Base-by-base conservation (phyloP, 2,329 filamentous ascomycete species). In the Xylogone sp. region DNA sequence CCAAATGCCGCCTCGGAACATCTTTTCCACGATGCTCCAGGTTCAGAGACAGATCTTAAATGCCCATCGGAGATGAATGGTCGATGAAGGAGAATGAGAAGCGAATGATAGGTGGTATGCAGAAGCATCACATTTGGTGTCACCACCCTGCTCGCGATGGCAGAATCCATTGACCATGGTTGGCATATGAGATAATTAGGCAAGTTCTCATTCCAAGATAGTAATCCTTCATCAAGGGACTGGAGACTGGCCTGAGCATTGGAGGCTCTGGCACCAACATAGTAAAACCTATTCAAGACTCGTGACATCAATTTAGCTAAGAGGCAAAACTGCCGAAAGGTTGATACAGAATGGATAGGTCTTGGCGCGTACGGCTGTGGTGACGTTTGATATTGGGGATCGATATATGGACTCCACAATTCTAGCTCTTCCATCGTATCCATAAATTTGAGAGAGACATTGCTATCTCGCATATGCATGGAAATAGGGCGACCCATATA, bases 341-440 rank as follows among this genome's bases (percentile, higher is more conserved):
- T 2, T 74, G 73, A 0, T 62, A 67, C 3, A 4, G 34, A 39
- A 16, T 39, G 13, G 5, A 39, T 39, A 9, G 34, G 34, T 7
- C 5, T 39, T 16, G 34, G 34, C 13, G 5, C 10, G 34, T 7
- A 39, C 8, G 34, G 13, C n/a, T 67, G 68, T 21, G 65, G 53
- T 46, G 68, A 70, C 43, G 51, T 56, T 49, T 53, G 46, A 50
- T 60, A 16, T 2, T 55, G 65, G 20, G 67, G 59, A 63, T 66
- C 74, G 2, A 64, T 67, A 53, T 76, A 75, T 0, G 74, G 75
- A 16, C 67, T 64, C 71, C 73, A 82, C 19, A 71, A 65, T 49
- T 82, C 77, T 0, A 78, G 65, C 55, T 82, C 79, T 27, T 82
- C 79, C 24, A 71, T 80, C 0, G 68, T 69, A 47, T 80, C 76